Evolutionary conservation across 176 grass and related monocot genomes (phyloP), one percentile per base, ranked within the genome.

Genomic region (Elymus sibiricus): DNA sequence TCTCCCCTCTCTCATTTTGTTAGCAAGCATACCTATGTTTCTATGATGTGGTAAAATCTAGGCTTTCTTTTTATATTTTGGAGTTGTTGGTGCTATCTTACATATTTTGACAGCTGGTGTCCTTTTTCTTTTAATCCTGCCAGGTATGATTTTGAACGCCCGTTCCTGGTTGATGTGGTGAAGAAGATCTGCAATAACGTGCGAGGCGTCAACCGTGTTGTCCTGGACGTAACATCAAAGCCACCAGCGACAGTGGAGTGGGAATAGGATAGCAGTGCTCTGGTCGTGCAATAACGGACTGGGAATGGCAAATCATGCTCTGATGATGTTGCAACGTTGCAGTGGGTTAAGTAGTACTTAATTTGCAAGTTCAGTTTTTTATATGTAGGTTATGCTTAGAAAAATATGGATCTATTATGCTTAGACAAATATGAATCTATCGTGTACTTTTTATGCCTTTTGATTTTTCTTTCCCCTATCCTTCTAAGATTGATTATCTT

Each of bases 111-210:
- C 31, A 51, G 60, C 10, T 24, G 19, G 19, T 82, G 19, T 55
- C 0, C 15, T 3, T 82, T 81, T 8, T 32, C 25, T 40, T 83
- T 7, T n/a, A 85, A 63, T 25, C 24, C 82, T 76, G 70, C 2
- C 77, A 94, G 94, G 94, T 97, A 92, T 59, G 92, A 94, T 87
- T 97, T 97, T 80, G 86, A 89, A 0, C 91, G 76, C 14, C 89
- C 83, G 46, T 97, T 97, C 77, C 73, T 97, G 39, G 80, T 87
- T 9, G 83, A 94, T 22, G 94, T 97, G 77, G 90, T 92, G n/a
- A 81, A 85, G n/a, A 94, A 97, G 80, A 97, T 97, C 79, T 94
- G 92, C 86, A 92, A 97, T 53, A 97, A 85, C 12, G 94, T 94
- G 28, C 83, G 92, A 9, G 94, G 88, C 11, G 83, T 97, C 35